A percentile compares a stretch with the other conserved stretches of the same genome.
Evolutionary conservation across 1,284 basidiomycete species (phyloP).

Genomic region (Anthracocystis panici-leucophaei): DNA sequence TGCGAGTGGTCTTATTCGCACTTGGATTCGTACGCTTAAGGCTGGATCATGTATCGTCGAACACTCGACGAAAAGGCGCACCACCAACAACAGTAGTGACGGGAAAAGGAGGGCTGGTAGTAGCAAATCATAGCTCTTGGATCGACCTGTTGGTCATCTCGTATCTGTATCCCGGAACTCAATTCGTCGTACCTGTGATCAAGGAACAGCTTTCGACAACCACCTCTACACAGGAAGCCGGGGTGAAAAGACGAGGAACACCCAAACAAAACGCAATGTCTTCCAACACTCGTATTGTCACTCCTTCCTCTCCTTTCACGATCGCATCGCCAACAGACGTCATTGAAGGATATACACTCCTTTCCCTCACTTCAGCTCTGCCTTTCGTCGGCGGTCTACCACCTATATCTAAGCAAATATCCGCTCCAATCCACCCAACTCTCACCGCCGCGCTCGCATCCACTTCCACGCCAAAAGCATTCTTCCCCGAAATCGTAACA

Average conservation of each 20-base stretch:
- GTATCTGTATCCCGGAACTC: conserved; percentile 39
- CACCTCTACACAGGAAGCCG: background rate
- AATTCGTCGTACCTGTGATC: conserved; percentile 31
- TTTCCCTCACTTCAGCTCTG: conserved; percentile 6
- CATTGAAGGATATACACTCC: conserved; percentile 9
- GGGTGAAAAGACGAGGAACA: conserved; percentile 27
- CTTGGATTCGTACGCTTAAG: conserved; percentile 17
- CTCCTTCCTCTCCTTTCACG: conserved; percentile 20
- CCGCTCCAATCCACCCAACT: background rate
- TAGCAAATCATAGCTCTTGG: conserved; percentile 63
- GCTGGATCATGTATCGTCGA: conserved; percentile 3
- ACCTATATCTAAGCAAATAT: background rate
- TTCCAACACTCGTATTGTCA: conserved; percentile 34
- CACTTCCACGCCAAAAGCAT: conserved; percentile 14
- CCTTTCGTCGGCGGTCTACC: conserved; percentile 24
- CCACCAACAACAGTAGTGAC: conserved; percentile 17
- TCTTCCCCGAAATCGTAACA: conserved; percentile 62
- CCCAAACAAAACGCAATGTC: conserved; percentile 47
- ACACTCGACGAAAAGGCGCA: background rate
- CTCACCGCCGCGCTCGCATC: conserved; percentile 25
- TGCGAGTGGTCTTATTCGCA: conserved; percentile 16
- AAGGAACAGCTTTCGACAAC: background rate
- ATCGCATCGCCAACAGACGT: conserved; percentile 1
- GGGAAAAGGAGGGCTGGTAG: conserved; percentile 55
- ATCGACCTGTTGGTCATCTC: conserved; percentile 63